Base-by-base conservation (phyloP, 345 rosid genomes). In the Arabidopsis suecica region DNA sequence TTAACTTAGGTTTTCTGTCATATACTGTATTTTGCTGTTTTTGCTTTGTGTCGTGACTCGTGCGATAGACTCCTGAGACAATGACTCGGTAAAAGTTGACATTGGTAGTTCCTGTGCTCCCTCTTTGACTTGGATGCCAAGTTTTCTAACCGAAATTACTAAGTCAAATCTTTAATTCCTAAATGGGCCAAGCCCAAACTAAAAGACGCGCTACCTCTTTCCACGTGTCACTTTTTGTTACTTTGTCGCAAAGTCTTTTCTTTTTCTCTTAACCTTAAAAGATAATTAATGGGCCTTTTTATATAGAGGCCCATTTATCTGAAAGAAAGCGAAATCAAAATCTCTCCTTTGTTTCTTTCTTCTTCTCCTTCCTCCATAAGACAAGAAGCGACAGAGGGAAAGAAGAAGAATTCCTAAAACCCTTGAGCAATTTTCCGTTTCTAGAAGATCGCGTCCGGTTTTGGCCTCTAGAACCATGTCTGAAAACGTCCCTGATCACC, bases 381-480 rank as follows among this genome's bases (percentile, higher is more conserved):
- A 64, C 65, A 30, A 64, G 67, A 44, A 34, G 18, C 18, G 18
- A 55, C 45, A 40, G 79, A 70, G 72, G 67, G 76, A 70, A 57
- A 69, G 20, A 68, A 68, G 20, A 76, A 28, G 16, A 70, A 70
- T 66, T 60, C 76, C 47, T 64, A 77, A 71, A 77, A 69, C 80
- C 80, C 76, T 77, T 63, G 38, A 11, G 30, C 40, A 36, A 64
- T 71, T 73, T 13, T 23, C 72, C 8, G 45, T 59, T 53, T 63
- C 69, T 42, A 63, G 40, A 68, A 32, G 82, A 20, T 8, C 58
- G 3, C 10, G 32, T 10, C 85, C 75, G 0, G 71, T 42, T 58
- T 65, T 42, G 14, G 76, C 82, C 69, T 82, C 82, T 50, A 75
- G 76, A 79, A 78, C 80, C 33, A 68, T 71, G 50, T 72, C 82